Base-by-base conservation (phyloP, 75 land plant genomes). In the Azolla pinnata region DNA sequence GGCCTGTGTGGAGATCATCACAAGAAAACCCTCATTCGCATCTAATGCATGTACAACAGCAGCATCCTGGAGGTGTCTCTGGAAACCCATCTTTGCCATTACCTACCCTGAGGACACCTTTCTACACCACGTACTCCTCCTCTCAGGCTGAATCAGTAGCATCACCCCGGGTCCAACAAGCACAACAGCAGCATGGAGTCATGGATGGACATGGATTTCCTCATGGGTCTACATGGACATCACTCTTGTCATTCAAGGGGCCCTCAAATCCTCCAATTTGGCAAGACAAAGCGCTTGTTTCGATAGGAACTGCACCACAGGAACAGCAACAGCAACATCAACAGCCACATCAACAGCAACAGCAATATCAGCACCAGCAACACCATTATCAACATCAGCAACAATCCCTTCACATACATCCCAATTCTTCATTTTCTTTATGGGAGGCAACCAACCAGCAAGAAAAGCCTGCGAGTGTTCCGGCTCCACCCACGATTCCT, bases 1-100 rank as follows among this genome's bases (percentile, higher is more conserved):
- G 17, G 57, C 60, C 57, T 75, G 60, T 71, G 59, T 17, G 83
- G 74, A 53, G 59, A 59, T 29, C 67, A 60, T 47, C 78, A 69
- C 63, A 75, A 31, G 20, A 65, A 26, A 61, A 66, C n/a, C n/a
- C n/a, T 70, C 76, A 68, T 30, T 50, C 79, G 7, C 42, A 1
- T 23, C 44, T 21, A 66, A 74, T 0, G 54, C 57, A 1, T 58
- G 2, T 46, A 2, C 49, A 14, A 17, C 49, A 46, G 2, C 49
- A 46, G 2, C 63, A 21, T 16, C 59, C 14, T 14, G 42, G 42
- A 38, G 42, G 42, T 38, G 14, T 38, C 7, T 14, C 14, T 38
- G 42, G 42, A 7, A 7, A 38, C 12, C 14, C 42, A 38, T 14
- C 14, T 14, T 14, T 38, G 7, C 14, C 42, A 38, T 14, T 38